These are phyloP conservation scores for Taiozyma sp. DNA, from an alignment of 1,139 yeast species.

Conservation along the genomic window DNA sequence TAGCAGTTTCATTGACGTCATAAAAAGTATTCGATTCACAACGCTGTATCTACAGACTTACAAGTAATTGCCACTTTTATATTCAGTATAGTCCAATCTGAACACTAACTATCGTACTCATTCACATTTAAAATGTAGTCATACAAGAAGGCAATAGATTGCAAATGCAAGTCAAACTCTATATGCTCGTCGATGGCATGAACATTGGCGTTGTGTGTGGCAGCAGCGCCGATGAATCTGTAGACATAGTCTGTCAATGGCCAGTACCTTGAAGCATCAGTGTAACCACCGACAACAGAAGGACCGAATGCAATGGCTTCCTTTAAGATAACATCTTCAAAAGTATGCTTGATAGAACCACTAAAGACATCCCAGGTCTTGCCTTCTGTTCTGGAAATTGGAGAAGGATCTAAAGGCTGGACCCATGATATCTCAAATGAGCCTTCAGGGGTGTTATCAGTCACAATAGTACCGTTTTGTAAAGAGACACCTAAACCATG, in stretches of 20 bases:
- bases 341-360: conserved; percentile 54
- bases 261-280: conserved; percentile 63
- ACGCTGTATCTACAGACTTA: too few relatives aligned
- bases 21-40: too few relatives aligned
- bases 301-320: conserved; percentile 42
- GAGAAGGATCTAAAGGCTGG: conserved; percentile 51
- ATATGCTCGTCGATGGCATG: conserved; percentile 54
- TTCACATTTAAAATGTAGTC: conserved; percentile 38
- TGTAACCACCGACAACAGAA: conserved; percentile 52
- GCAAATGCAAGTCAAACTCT: conserved; percentile 44
- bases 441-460: conserved; percentile 33
- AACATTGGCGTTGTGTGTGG: conserved; percentile 27
- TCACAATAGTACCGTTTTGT: conserved; percentile 27
- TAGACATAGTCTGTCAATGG: conserved; percentile 50
- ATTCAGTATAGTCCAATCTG: not conserved
- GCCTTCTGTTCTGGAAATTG: conserved; percentile 46
- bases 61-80: not conserved
- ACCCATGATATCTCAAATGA: conserved; percentile 34
- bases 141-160: conserved; percentile 47
- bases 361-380: conserved; percentile 50
- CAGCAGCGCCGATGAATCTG: conserved; percentile 40
- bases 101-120: conserved; percentile 6
- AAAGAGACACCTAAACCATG: conserved; percentile 43
- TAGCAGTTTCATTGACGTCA: too few relatives aligned
- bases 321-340: conserved; percentile 38